Conservation (phyloP, 1,284 basidiomycete genomes). For the Ganoderma multipileum region DNA sequence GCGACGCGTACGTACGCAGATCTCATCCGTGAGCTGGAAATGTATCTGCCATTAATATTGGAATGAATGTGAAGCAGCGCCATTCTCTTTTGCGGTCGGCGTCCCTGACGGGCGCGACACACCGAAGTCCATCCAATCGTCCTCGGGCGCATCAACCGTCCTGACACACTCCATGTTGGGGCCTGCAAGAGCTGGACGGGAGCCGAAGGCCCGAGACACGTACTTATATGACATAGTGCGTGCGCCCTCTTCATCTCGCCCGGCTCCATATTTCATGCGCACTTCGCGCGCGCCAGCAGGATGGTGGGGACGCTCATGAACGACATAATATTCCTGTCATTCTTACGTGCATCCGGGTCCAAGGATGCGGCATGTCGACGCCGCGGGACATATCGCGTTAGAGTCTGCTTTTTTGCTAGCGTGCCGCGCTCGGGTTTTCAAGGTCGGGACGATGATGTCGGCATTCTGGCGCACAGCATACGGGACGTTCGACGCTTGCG, state of each 20-base stretch:
- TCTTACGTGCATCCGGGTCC: not conserved
- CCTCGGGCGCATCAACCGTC: not conserved
- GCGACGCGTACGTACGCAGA: not conserved
- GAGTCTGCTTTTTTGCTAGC: not conserved
- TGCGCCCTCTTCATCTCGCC: not conserved
- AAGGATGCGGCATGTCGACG: not conserved
- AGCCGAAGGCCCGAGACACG: not conserved
- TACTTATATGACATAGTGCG: not conserved
- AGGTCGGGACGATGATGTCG: not conserved
- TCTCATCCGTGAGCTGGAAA: not conserved
- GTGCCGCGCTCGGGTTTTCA: not conserved
- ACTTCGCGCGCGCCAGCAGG: not conserved
- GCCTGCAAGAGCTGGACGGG: not conserved
- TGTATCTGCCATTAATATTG: not conserved
- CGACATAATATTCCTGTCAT: not conserved
- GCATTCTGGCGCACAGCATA: not conserved
- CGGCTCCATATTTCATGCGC: not conserved
- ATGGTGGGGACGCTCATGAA: not conserved
- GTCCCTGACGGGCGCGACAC: not conserved
- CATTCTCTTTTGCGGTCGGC: not conserved
- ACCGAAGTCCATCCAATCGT: not conserved
- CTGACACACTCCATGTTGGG: not conserved
- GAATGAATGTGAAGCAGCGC: not conserved
- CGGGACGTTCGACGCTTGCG: not conserved
- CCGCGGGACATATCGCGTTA: not conserved